Evolutionary conservation across 306 rosid genomes (phyloP), one percentile per base, ranked within the genome.

Genomic region (Quercus engelmannii): DNA sequence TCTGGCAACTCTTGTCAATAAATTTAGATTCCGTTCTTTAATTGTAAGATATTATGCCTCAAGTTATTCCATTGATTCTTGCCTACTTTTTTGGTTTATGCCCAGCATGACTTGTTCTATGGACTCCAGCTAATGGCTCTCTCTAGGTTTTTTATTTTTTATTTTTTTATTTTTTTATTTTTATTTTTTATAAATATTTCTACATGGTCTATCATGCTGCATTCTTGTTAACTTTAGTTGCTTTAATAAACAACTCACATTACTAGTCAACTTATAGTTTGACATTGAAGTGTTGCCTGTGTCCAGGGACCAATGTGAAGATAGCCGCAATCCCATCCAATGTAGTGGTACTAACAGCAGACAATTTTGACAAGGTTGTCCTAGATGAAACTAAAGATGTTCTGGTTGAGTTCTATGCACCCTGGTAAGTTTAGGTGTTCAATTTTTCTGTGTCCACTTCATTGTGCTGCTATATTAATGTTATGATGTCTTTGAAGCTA

Each of bases 391-490:
- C 87, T 75, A 95, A 90, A 74, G 94, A 95, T 85, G 99, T 92
- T 79, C 82, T 95, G 59, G 93, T 95, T 74, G 98, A 95, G 88
- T 95, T 92, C 81, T 95, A 95, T 76, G 97, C 99, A 76, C 97
- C 99, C 35, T 92, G 97, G 99, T 95, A 85, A 84, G 86, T 56
- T 56, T 62, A 43, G 83, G 58, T 71, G 64, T 76, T 65, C 31
- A 55, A 19, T 72, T 62, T 62, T 69, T 5, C 61, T 30, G 33
- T 64, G n/a, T 6, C 33, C 38, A 3, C 6, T 14, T 2, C 30
- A 3, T 72, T 35, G 28, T 65, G 33, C 26, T 76, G 5, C 5
- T 59, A 12, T n/a, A 23, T 6, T 10, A 28, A 68, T 8, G 19
- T 10, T 74, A 31, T 9, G 35, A 51, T 59, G 70, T 26, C 41